phyloP scores from a whole-genome alignment of 1,139 yeast species.

The Hansenula anomala region DNA sequence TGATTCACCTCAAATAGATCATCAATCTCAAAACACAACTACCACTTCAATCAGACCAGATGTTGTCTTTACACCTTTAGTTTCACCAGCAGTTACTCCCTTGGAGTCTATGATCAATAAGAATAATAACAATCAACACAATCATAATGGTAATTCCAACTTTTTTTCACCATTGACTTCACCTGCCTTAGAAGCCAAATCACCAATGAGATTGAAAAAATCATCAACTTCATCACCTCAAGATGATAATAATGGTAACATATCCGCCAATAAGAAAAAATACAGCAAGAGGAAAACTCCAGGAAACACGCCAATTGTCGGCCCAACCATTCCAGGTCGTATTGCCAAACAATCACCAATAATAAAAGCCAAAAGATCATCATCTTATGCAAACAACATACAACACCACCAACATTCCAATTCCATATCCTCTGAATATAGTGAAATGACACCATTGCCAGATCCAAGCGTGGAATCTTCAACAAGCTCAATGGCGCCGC shows the following conservation, averaged over 20 bases:
- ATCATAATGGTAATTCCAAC: conserved; percentile 10
- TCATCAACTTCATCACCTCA: conserved; percentile 10
- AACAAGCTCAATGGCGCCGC: conserved; percentile 24
- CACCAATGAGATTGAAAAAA: conserved; percentile 20
- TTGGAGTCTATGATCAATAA: conserved; percentile 34
- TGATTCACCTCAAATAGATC: conserved; percentile 14
- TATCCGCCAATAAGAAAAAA: conserved; percentile 23
- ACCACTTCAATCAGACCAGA: conserved; percentile 22
- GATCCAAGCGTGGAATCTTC: conserved; percentile 5
- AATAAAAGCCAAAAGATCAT: conserved; percentile 22
- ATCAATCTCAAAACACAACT: no score
- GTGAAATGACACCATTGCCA: conserved; percentile 1
- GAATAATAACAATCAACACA: neutral
- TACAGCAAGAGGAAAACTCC: conserved; percentile 27
- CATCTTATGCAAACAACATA: conserved; percentile 23
- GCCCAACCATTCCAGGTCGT: conserved; percentile 26
- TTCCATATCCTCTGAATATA: conserved; percentile 2
- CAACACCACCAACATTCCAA: conserved; percentile 10
- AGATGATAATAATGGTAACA: conserved; percentile 5
- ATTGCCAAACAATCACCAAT: conserved; percentile 23
- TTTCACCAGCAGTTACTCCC: conserved; percentile 73
- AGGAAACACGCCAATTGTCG: conserved; percentile 30
- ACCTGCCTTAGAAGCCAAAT: conserved; percentile 52
- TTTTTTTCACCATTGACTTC: conserved; percentile 52
- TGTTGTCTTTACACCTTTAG: conserved; percentile 59